Base-by-base conservation (phyloP, 352 stramenopile genomes). In the Peronospora tabacina region DNA sequence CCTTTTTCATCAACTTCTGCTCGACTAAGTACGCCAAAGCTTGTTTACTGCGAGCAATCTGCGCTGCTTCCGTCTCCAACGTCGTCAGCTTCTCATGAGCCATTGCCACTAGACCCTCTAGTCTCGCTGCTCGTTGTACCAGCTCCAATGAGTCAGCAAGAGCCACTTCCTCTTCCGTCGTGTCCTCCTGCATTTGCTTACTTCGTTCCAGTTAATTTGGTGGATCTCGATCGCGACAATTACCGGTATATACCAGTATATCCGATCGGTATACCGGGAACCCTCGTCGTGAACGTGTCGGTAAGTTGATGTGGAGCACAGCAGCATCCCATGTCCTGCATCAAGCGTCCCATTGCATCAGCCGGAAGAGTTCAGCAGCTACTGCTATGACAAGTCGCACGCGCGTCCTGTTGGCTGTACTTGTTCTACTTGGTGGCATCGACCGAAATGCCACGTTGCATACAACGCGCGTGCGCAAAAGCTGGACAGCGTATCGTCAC, bases 41-140 rank as follows among this genome's bases (percentile, higher is more conserved):
- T 20, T 67, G 50, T 36, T 75, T 71, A 0, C 66, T 76, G 42
- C 54, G 66, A 39, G 68, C 53, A 1, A 75, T 55, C 44, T 72
- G 66, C 37, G 43, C 41, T 34, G 75, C 52, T 15, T 72, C 46
- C 15, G 38, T 60, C 53, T 79, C 68, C 5, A 82, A 26, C 20
- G 44, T 58, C 36, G 58, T 40, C 19, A 75, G 19, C 26, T 63
- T 60, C 29, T 53, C 38, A 24, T 62, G 46, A 29, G 70, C 55
- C 41, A 71, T 53, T 22, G 55, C 35, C 12, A 60, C 50, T 22
- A 51, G 38, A 11, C 35, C 35, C 15, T 62, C 52, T 3, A 65
- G 44, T 10, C 43, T 42, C 7, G 19, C 10, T 3, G 62, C 43
- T n/a, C 47, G 35, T 37, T 61, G 16, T 28, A 52, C 48, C 28